Evolutionary conservation across 768 basidiomycete species (phyloP), one percentile per base, ranked within the genome.

Genomic region (Russula compacta): DNA sequence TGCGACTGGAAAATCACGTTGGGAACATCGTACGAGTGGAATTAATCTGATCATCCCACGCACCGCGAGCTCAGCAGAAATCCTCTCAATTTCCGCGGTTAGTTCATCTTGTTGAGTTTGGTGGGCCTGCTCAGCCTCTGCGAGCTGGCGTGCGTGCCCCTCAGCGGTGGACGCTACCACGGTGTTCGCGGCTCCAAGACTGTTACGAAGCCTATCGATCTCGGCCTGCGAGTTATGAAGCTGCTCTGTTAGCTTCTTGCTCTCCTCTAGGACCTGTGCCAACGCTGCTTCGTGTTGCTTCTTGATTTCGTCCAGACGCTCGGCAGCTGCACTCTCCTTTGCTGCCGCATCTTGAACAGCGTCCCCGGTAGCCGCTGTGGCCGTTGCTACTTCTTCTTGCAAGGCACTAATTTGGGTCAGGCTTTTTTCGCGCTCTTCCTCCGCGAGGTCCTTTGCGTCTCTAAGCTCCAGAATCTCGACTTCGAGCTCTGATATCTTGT

Each of bases 401-500:
- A 86, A 70, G 10, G 67, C 64, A 61, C 80, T 77, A 35, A 87
- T 73, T 49, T 73, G 79, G 11, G 73, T 71, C 42, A 79, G 67
- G 11, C 78, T 70, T 61, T 75, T 74, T 49, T 73, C 75, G 53
- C 78, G 81, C 35, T 79, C 79, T 58, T 89, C 89, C 67, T 87
- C 84, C 6, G 78, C 74, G 19, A 72, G 72, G 66, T 92, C 90
- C 63, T 82, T 81, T 44, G 76, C 76, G 69, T 93, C 90, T 71
- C 79, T 88, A 61, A 86, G 68, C 73, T 92, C 90, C 59, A 92
- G 71, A 44, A 91, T 79, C 69, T 92, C 89, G 53, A 93, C 74
- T 74, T 93, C 91, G 29, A 91, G 76, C 67, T 93, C 90, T 0
- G 87, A 89, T 4, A 92, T 75, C 71, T 84, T 89, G 68, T 74